A percentile compares a stretch with the other conserved stretches of the same genome.
Evolutionary conservation across 768 basidiomycete species (phyloP).

Genomic region (Daedaleopsis sinensis): DNA sequence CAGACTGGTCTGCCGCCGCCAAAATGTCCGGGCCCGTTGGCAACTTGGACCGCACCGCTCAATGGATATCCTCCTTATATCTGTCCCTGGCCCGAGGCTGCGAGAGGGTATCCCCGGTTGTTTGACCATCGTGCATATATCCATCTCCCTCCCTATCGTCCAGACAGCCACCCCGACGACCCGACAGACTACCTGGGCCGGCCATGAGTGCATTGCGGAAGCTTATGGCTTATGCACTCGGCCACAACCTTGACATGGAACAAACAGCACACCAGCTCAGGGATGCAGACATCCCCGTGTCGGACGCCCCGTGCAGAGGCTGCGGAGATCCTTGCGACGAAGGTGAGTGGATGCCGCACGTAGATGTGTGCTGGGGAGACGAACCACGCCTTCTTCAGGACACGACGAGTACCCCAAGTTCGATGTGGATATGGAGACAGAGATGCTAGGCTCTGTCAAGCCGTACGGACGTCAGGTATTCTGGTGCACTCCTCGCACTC

Average conservation of each 20-base stretch:
- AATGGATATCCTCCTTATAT: neutral
- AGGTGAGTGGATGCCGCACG: constrained; percentile 39
- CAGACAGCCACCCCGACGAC: neutral
- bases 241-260: constrained; percentile 37
- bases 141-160: neutral
- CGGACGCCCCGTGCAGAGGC: constrained; percentile 66
- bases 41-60: neutral
- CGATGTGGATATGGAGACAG: constrained; percentile 74
- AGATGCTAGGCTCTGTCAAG: constrained; percentile 83
- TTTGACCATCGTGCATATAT: neutral
- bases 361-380: neutral
- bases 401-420: constrained; percentile 81
- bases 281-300: constrained; percentile 63
- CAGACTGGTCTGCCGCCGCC: neutral
- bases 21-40: neutral
- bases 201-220: constrained; percentile 29
- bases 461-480: constrained; percentile 81
- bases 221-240: constrained; percentile 29
- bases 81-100: neutral
- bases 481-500: neutral
- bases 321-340: constrained; percentile 82
- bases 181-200: neutral
- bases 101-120: neutral
- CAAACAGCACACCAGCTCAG: constrained; percentile 53
- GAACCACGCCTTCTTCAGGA: constrained; percentile 40